A percentile compares a stretch with the other conserved stretches of the same genome.
These are phyloP conservation scores for Neocatenulostroma microsporum DNA, from an alignment of 2,329 filamentous ascomycete species.

Conservation along the genomic window DNA sequence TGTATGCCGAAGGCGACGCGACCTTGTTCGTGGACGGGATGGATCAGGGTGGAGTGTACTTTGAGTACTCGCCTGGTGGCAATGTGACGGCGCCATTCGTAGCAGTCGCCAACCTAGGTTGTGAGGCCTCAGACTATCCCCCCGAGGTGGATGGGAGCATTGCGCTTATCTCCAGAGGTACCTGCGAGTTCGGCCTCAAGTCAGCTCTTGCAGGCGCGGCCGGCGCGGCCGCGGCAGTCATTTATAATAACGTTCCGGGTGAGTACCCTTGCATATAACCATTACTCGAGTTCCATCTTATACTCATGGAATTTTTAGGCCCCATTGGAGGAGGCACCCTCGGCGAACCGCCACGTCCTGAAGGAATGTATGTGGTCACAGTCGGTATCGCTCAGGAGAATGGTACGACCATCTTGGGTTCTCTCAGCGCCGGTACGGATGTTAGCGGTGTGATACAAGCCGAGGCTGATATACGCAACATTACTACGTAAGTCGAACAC, in stretches of 20 bases:
- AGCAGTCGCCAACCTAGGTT: conserved; percentile 55
- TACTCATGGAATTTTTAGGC: too few species aligned
- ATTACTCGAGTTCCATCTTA: too few species aligned
- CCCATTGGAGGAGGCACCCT: conserved; percentile 51
- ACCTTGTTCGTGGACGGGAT: conserved; percentile 47
- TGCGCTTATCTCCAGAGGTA: conserved; percentile 62
- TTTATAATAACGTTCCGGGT: conserved; percentile 66
- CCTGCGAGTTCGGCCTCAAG: conserved; percentile 65
- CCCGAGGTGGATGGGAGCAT: conserved; percentile 53
- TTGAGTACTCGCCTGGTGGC: conserved; percentile 60
- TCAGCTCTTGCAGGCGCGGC: conserved; percentile 59
- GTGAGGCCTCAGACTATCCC: conserved; percentile 57
- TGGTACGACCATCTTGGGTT: conserved; percentile 49
- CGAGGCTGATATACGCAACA: conserved; percentile 39
- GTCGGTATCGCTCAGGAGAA: conserved; percentile 57
- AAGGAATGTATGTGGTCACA: conserved; percentile 54
- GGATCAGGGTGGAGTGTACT: conserved; percentile 52
- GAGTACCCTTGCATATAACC: too few species aligned
- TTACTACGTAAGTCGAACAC: conserved; percentile 37
- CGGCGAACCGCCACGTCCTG: conserved; percentile 49
- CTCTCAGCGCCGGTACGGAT: conserved; percentile 41
- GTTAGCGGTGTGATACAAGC: conserved; percentile 36
- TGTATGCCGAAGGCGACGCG: conserved; percentile 28
- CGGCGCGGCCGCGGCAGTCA: conserved; percentile 61
- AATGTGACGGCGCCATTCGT: conserved; percentile 50